Base-by-base conservation (phyloP, 331 rosid genomes). In the Spiraea crenata region DNA sequence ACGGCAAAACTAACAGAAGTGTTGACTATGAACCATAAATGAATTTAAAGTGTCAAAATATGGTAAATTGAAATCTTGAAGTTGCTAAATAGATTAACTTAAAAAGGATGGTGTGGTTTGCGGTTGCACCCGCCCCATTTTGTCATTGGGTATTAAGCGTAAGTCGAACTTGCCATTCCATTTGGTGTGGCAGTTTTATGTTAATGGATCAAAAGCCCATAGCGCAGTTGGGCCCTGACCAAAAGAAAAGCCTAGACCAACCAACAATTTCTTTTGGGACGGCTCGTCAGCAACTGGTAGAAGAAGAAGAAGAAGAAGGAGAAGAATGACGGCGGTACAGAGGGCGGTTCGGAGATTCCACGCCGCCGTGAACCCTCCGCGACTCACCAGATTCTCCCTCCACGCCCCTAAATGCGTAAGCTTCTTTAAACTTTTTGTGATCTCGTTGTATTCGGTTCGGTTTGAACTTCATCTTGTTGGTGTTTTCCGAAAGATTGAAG, bases 341-440 rank as follows among this genome's bases (percentile, higher is more conserved):
- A 77, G 79, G 17, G 83, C 81, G 25, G 67, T 86, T 70, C 87
- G 92, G 70, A 83, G 78, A 67, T 66, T 90, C 71, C 85, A 75
- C 71, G 76, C 83, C 0, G 58, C 67, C 57, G 74, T 78, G 15
- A 84, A 77, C 50, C 79, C 85, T 77, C 86, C 91, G 3, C 89
- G 86, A 13, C 85, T 92, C 71, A 82, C 85, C 70, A 86, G 67
- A 79, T 88, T 92, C 62, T 73, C 85, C 56, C 96, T 88, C 75
- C 89, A 79, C 19, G 77, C 91, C 15, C 93, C 96, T 50, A 85
- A 86, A 86, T 81, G 16, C 9, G 98, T 92, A 50, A 70, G 70
- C 73, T 72, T 67, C 0, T 70, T 70, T 1, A 6, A 37, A 25
- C 60, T 50, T 48, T 57, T 8, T n/a, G 20, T 55, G 25, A 56